Conservation (phyloP, 1,284 basidiomycete genomes). For the Fistulinella cinereoalba region DNA sequence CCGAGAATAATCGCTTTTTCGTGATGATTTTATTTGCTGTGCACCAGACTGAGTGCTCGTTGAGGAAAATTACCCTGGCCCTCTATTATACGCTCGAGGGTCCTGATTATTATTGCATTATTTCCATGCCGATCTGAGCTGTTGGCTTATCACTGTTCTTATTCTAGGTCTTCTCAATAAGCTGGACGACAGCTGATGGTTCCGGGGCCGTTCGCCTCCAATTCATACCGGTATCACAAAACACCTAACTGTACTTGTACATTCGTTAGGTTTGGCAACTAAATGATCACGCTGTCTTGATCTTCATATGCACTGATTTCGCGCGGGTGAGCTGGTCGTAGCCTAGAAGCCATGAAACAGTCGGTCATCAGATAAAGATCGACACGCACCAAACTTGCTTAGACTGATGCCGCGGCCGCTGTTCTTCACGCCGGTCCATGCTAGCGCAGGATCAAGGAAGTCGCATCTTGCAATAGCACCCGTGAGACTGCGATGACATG, state of each 20-base stretch:
- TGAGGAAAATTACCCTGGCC: conserved; percentile 32
- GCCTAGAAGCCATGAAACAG: conserved; percentile 38
- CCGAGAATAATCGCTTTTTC: background rate
- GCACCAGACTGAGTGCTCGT: conserved; percentile 38
- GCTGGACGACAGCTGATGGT: background rate
- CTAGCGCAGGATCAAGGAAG: conserved; percentile 84
- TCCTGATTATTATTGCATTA: conserved; percentile 22
- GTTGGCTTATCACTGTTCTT: conserved; percentile 6
- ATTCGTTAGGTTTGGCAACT: background rate
- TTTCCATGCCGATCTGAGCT: background rate
- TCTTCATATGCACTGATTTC: conserved; percentile 79
- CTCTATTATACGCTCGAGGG: conserved; percentile 38
- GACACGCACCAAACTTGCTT: conserved; percentile 76
- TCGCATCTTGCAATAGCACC: conserved; percentile 56
- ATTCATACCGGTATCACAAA: background rate
- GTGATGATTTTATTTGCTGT: conserved; percentile 37
- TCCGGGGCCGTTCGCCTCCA: background rate
- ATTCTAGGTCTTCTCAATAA: background rate
- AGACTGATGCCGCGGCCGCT: conserved; percentile 89
- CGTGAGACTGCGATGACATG: background rate
- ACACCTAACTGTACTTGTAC: too few species aligned
- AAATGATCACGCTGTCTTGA: conserved; percentile 41
- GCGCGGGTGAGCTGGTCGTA: conserved; percentile 77
- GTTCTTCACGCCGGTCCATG: conserved; percentile 94
- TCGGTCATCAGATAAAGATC: background rate